Evolutionary conservation across 768 basidiomycete genomes (phyloP).

Genomic region (Suillus paluster): DNA sequence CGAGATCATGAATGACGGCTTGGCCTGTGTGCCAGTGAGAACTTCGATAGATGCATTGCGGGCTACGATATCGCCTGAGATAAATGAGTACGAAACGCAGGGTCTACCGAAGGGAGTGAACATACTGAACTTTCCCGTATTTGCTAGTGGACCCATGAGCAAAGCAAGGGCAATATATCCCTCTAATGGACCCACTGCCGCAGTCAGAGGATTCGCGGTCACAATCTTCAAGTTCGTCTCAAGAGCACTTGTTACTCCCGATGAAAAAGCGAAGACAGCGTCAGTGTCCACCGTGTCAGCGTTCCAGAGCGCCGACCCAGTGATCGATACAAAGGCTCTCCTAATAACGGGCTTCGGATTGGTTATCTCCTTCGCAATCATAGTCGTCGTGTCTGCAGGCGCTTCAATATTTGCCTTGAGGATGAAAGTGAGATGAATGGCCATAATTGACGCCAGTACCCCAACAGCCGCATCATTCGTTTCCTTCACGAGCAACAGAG

Average conservation of each 20-base stretch:
- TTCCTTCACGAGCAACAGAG: slow-evolving; percentile 69
- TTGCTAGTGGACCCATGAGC: slow-evolving; percentile 63
- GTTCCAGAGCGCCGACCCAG: slow-evolving; percentile 64
- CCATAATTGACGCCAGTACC: slow-evolving; percentile 57
- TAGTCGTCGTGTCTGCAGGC: slow-evolving; percentile 45
- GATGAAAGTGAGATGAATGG: slow-evolving; percentile 60
- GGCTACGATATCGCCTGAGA: slow-evolving; percentile 50
- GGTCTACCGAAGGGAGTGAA: slow-evolving; percentile 21
- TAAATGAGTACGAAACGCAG: slow-evolving; percentile 11
- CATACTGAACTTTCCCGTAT: slow-evolving; percentile 58
- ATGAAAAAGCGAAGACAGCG: slow-evolving; percentile 55
- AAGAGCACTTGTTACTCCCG: slow-evolving; percentile 59
- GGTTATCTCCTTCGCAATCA: slow-evolving; percentile 75
- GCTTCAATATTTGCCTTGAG: slow-evolving; percentile 49
- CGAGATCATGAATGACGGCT: slow-evolving; percentile 86
- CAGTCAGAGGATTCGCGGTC: slow-evolving; percentile 59
- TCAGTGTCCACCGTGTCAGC: slow-evolving; percentile 43
- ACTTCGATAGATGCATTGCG: slow-evolving; percentile 52
- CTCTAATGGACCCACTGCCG: slow-evolving; percentile 73
- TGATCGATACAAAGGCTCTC: slow-evolving; percentile 63
- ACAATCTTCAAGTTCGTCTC: slow-evolving; percentile 73
- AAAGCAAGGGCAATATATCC: slow-evolving; percentile 79
- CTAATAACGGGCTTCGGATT: slow-evolving; percentile 63
- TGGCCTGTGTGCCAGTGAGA: slow-evolving; percentile 54
- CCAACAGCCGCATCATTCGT: slow-evolving; percentile 68